Evolutionary conservation across 352 stramenopile species (phyloP), one percentile per base, ranked within the genome.

Genomic region (Halophytophthora polymorphica): DNA sequence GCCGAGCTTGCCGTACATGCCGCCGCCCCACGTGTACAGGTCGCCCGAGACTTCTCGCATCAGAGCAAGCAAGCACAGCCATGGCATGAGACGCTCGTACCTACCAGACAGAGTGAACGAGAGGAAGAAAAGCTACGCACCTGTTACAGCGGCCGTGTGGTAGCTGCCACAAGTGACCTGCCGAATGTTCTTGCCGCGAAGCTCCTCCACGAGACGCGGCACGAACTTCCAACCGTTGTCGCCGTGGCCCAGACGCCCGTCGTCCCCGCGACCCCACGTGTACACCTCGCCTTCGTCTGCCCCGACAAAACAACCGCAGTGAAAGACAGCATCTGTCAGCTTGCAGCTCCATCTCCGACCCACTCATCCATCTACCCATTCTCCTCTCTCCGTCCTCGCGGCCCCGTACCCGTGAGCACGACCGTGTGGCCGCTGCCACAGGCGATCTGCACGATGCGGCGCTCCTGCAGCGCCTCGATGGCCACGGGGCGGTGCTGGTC

Each of bases 151-250:
- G 0, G 95, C 95, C 15, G 93, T 98, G 77, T 98, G 94, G 69
- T 98, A 98, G 56, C 94, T 97, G 18, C 94, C 92, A 68, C 94
- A 98, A 19, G 92, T 98, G 38, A 98, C 91, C 59, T 98, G 87
- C 0, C 84, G 89, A 38, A 91, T 78, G 34, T 92, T 88, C 62
- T 96, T 95, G 54, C 90, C 90, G 31, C 86, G 86, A 3, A 98
- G 65, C 56, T 90, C 83, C 49, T 97, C 88, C 6, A 94, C 92
- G 18, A 98, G 74, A 10, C 94, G 78, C 18, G 94, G 94, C n/a
- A 98, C 93, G 60, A 98, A 98, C 69, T 98, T 98, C 94, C 94
- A 98, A 42, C 93, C 93, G 68, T 98, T 98, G 61, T 97, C 88
- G 58, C 86, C 85, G 47, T 97, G 88, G n/a, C 90, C 90, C 29